Evolutionary conservation across 768 basidiomycete genomes (phyloP), one percentile per base, ranked within the genome.

Genomic region (Pulveroboletus ravenelii): DNA sequence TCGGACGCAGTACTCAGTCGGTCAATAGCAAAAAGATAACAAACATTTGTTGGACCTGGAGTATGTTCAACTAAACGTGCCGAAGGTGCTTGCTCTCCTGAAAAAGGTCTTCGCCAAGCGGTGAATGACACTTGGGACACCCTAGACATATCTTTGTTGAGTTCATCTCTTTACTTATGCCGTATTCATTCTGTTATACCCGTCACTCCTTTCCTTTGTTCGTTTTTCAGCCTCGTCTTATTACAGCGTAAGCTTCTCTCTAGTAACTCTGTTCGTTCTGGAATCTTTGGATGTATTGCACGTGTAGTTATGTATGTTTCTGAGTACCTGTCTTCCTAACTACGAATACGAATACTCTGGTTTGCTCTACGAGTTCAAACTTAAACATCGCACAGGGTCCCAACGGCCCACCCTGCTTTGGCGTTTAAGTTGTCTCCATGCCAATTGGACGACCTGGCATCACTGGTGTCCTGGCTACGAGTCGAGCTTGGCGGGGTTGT

Each of bases 61-160:
- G 73, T 98, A 99, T 65, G 95, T 97, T 50, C 92, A 96, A 70
- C 74, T 97, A 55, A 95, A 96, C 67, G 95, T 98, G 27, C 90
- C 91, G 0, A 97, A 97, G 71, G 92, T 96, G 43, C 76, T 96
- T 32, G 87, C 82, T 29, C 79, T 96, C 48, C 76, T 95, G 63
- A 95, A 92, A 78, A 95, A 95, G 74, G 92, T 95, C 55, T 92
- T 93, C 63, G 85, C 86, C 18, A 90, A 89, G 73, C 86, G 89
- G 70, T 89, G 72, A 85, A 60, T 57, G 41, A 45, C 39, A 36
- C 36, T 46, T 38, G 40, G n/a, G 49, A 50, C 32, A 34, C 39
- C 29, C 48, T 48, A 47, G 40, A 56, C 51, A 44, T 51, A 48
- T 60, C 44, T 57, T 55, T 56, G 52, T 54, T 52, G 47, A 48